phyloP scores from a whole-genome alignment of 106 monocot genomes.

The Dioscorea alata region DNA sequence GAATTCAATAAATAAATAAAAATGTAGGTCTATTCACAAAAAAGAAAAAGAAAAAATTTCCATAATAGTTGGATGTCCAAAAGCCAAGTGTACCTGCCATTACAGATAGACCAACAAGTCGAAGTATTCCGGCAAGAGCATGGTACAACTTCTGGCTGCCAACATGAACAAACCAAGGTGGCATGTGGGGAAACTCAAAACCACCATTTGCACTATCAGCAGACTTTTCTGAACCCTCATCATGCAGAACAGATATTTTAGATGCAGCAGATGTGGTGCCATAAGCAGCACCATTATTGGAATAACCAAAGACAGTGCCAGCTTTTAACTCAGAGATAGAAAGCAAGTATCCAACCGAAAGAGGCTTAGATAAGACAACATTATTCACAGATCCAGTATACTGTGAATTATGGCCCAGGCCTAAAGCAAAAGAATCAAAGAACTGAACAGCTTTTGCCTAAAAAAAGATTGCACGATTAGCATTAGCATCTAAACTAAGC shows the following conservation, averaged over 20 bases:
- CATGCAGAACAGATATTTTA: constrained; percentile 26
- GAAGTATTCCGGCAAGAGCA: constrained; percentile 73
- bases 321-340: constrained; percentile 85
- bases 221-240: constrained; percentile 12
- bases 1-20: not conserved
- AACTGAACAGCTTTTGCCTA: constrained; percentile 54
- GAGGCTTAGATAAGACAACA: constrained; percentile 65
- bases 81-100: constrained; percentile 49
- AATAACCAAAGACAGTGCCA: constrained; percentile 25
- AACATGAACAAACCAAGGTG: constrained; percentile 80
- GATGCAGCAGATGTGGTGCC: constrained; percentile 19
- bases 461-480: not conserved
- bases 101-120: constrained; percentile 74
- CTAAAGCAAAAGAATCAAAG: constrained; percentile 53
- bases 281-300: constrained; percentile 3
- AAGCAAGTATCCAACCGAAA: constrained; percentile 78
- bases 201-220: constrained; percentile 4
- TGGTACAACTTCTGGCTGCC: constrained; percentile 63
- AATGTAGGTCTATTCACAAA: not conserved
- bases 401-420: constrained; percentile 67
- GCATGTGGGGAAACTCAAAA: constrained; percentile 72
- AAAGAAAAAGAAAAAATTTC: not conserved
- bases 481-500: too few relatives aligned
- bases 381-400: constrained; percentile 75
- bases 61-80: not conserved